phyloP scores from a whole-genome alignment of 169 alveolate species.

The Eimeria acervulina region DNA sequence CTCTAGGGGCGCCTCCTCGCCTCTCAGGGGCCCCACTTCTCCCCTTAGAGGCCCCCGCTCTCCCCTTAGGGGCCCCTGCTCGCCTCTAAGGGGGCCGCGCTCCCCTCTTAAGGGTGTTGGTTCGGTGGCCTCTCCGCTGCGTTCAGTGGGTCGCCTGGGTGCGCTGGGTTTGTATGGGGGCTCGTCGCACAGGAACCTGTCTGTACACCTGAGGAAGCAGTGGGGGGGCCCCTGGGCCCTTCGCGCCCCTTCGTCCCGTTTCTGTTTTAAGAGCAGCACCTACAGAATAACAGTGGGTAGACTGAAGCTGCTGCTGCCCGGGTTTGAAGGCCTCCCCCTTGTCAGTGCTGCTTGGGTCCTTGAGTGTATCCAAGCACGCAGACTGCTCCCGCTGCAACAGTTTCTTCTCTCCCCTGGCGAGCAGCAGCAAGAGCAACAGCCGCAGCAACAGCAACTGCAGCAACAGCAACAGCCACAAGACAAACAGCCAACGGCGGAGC shows the following conservation, averaged over 20 bases:
- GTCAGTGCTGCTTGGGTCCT: background rate
- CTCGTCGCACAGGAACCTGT: too few relatives aligned
- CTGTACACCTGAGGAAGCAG: background rate
- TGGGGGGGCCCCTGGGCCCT: slow-evolving; percentile 58
- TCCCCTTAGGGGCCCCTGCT: too few relatives aligned
- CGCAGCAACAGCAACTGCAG: background rate
- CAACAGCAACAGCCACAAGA: slow-evolving; percentile 56
- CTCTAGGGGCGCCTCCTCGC: too few relatives aligned
- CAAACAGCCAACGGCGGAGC: background rate
- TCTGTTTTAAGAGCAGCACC: background rate
- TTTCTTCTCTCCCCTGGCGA: background rate
- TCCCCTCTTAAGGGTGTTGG: too few relatives aligned
- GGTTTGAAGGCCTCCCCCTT: slow-evolving; percentile 37
- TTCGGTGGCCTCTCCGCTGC: too few relatives aligned
- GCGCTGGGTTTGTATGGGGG: background rate
- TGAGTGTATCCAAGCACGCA: background rate
- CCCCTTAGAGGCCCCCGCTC: too few relatives aligned
- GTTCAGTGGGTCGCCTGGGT: background rate
- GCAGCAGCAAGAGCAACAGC: slow-evolving; percentile 40
- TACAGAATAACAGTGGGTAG: slow-evolving; percentile 9
- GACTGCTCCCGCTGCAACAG: slow-evolving; percentile 46
- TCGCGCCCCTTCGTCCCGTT: background rate
- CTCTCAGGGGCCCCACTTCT: too few relatives aligned
- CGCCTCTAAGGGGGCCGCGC: too few relatives aligned
- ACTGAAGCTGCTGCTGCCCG: background rate